Evolutionary conservation across 2,329 filamentous ascomycete genomes (phyloP).

Genomic region (Diplodia seriata): DNA sequence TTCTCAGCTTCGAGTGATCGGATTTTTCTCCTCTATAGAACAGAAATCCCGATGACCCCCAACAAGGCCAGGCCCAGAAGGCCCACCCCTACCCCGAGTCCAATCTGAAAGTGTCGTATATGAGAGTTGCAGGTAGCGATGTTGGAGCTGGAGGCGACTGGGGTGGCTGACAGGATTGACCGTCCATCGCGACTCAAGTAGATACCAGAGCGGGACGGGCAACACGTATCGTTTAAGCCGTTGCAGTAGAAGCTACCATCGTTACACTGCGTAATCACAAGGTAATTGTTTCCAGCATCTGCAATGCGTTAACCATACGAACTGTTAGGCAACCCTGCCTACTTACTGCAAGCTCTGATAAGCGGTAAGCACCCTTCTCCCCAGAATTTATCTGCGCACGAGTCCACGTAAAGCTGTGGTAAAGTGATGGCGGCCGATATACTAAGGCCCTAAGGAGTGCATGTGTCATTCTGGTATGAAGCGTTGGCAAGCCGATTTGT

Average conservation of each 20-base stretch:
- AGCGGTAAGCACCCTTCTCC: background rate
- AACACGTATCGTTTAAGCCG: background rate
- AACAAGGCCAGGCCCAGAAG: no score
- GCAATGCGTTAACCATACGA: no score
- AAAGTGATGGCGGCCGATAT: background rate
- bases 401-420: background rate
- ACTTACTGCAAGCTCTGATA: background rate
- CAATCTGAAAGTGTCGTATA: no score
- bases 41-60: no score
- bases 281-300: background rate
- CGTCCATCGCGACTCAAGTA: background rate
- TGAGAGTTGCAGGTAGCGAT: no score
- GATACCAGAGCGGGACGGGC: background rate
- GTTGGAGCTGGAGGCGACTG: no score
- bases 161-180: no score
- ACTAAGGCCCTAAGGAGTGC: background rate
- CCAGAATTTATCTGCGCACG: background rate
- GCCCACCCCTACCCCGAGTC: no score
- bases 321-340: background rate
- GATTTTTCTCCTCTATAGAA: no score
- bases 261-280: background rate
- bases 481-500: background rate
- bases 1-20: no score
- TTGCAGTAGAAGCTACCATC: constrained; percentile 1
- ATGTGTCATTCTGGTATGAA: background rate